Conservation (phyloP, 768 basidiomycete genomes). For the Suillus discolor region DNA sequence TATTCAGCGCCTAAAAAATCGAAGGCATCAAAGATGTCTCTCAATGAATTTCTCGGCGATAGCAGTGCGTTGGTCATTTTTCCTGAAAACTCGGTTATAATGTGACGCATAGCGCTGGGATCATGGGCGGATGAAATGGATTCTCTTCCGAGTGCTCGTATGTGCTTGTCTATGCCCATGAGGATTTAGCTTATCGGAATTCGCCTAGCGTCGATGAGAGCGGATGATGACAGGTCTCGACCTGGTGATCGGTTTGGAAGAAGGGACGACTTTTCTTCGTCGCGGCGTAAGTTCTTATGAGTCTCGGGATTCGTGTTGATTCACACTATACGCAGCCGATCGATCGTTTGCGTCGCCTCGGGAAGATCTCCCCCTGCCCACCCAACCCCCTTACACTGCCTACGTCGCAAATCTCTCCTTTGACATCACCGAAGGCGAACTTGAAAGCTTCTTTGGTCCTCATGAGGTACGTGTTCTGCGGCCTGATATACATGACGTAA, state of each 20-base stretch:
- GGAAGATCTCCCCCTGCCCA: conserved; percentile 96
- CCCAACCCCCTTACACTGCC: conserved; percentile 93
- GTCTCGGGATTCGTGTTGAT: conserved; percentile 14
- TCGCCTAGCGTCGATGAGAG: conserved; percentile 63
- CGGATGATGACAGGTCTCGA: conserved; percentile 63
- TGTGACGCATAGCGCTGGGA: conserved; percentile 62
- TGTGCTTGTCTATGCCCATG: conserved; percentile 37
- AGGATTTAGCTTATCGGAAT: conserved; percentile 17
- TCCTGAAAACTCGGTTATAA: conserved; percentile 14
- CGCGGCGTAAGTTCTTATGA: conserved; percentile 52
- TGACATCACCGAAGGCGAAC: conserved; percentile 82
- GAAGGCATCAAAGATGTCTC: conserved; percentile 89
- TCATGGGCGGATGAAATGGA: conserved; percentile 99
- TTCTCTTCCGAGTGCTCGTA: conserved; percentile 88
- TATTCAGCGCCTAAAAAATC: conserved; percentile 76
- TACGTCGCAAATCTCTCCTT: conserved; percentile 96
- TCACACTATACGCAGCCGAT: conserved; percentile 45
- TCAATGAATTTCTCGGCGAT: conserved; percentile 93
- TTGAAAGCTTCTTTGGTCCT: conserved; percentile 78
- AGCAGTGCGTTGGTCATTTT: conserved; percentile 54
- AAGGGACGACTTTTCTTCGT: conserved; percentile 65
- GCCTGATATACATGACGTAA: neutral
- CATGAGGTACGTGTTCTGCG: conserved; percentile 49
- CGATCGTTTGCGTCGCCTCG: conserved; percentile 61
- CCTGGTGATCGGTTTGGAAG: conserved; percentile 57